Conservation (phyloP, 73 alveolate species). For the Paramecium biaurelia region DNA sequence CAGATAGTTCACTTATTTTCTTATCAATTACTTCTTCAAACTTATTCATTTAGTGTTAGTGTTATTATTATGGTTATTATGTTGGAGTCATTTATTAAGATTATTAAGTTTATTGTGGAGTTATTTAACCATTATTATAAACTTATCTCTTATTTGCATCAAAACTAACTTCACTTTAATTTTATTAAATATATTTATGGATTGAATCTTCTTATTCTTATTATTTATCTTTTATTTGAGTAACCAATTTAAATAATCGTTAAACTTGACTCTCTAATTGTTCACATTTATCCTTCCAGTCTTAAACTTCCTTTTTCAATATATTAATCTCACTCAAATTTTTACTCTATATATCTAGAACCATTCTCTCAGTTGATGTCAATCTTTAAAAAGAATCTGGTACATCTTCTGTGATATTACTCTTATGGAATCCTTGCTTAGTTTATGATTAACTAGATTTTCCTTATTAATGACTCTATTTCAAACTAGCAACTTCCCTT, state of each 20-base stretch:
- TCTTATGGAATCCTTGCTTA: background rate
- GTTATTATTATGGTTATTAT: background rate
- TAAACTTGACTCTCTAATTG: background rate
- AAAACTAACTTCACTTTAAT: constrained; percentile 26
- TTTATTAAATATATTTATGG: background rate
- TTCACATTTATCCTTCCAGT: constrained; percentile 3
- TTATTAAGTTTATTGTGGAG: background rate
- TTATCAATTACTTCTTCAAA: constrained; percentile 29
- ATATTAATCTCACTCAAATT: background rate
- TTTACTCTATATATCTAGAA: background rate
- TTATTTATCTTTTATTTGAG: background rate
- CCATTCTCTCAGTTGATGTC: constrained; percentile 47
- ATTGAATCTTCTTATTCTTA: constrained; percentile 9
- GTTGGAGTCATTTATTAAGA: background rate
- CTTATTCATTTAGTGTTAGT: background rate
- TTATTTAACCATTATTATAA: background rate
- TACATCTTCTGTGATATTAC: background rate
- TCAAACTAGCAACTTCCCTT: constrained; percentile 42
- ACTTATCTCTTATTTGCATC: background rate
- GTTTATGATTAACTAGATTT: background rate
- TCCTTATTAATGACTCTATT: constrained; percentile 21
- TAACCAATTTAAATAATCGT: background rate
- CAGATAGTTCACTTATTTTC: background rate
- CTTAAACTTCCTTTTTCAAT: constrained; percentile 2
- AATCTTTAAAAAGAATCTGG: background rate